Percentiles rank a stretch among this genome's conserved stretches.
Conservation (phyloP, 257 asterid genomes). For the Nicotiana undulata region DNA sequence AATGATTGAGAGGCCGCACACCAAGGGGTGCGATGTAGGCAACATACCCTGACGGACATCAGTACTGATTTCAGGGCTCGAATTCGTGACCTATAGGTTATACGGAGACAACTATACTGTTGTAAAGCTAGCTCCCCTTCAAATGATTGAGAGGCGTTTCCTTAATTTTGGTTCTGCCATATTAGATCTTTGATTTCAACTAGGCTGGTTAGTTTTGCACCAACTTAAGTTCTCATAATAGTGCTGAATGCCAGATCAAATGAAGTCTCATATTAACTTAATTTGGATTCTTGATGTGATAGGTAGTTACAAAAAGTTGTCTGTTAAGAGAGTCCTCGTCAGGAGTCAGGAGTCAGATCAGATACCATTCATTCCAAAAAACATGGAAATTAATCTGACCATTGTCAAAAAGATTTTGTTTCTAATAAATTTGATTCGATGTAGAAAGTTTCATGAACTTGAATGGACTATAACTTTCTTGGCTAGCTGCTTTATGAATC, state of each 20-base stretch:
- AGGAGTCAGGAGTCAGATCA: not conserved
- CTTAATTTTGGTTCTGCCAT: not conserved
- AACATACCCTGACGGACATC: too few relatives aligned
- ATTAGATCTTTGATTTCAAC: not conserved
- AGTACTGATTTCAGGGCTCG: rapidly evolving
- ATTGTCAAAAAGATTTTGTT: not conserved
- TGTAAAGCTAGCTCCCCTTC: too few relatives aligned
- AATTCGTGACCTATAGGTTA: too few relatives aligned
- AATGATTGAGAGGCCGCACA: too few relatives aligned
- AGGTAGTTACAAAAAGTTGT: not conserved
- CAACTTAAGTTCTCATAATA: not conserved
- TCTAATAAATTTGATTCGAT: not conserved
- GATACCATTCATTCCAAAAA: not conserved
- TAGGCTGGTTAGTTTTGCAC: not conserved
- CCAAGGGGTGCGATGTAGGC: too few relatives aligned
- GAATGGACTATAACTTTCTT: not conserved
- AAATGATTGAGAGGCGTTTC: too few relatives aligned
- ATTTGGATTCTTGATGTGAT: not conserved
- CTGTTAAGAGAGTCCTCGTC: not conserved
- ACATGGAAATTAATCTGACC: not conserved
- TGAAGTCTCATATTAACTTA: not conserved
- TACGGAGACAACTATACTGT: too few relatives aligned
- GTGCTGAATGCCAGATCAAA: not conserved
- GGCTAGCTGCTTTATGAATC: not conserved
- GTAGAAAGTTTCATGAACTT: not conserved